These are phyloP conservation scores for Filobasidium floriforme DNA, from an alignment of 768 basidiomycete species.

Conservation along the genomic window DNA sequence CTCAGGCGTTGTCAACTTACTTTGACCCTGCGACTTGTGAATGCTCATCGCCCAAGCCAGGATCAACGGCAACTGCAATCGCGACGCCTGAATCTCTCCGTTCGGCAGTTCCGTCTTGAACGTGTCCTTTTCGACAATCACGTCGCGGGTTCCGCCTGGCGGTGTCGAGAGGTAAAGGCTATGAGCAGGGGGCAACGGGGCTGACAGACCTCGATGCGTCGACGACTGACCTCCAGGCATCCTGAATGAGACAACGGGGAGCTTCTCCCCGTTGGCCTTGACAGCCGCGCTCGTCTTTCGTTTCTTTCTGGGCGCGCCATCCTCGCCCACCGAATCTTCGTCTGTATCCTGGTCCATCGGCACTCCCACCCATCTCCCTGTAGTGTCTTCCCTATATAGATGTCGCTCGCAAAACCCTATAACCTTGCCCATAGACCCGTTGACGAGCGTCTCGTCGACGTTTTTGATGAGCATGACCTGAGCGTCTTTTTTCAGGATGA, in stretches of 20 bases:
- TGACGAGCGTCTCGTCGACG: constrained; percentile 78
- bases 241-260: constrained; percentile 73
- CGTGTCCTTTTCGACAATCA: constrained; percentile 60
- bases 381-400: constrained; percentile 28
- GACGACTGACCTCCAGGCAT: constrained; percentile 51
- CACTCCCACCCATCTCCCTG: constrained; percentile 44
- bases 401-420: constrained; percentile 54
- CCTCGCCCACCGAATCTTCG: constrained; percentile 29
- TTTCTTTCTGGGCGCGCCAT: constrained; percentile 19
- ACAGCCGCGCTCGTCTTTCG: constrained; percentile 15
- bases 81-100: constrained; percentile 71
- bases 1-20: constrained; percentile 25
- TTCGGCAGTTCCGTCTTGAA: constrained; percentile 86
- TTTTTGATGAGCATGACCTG: constrained; percentile 98
- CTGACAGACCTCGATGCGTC: not conserved
- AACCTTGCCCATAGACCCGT: constrained; percentile 86
- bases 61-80: constrained; percentile 79
- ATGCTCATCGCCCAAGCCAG: constrained; percentile 97
- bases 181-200: no score
- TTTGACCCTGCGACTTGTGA: constrained; percentile 97
- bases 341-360: constrained; percentile 36
- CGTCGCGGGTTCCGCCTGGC: constrained; percentile 42
- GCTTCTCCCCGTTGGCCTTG: constrained; percentile 40
- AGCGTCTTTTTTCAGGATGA: constrained; percentile 68
- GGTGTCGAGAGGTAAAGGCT: not conserved